phyloP scores from a whole-genome alignment of 139 green algal genomes.

The Yamagishiella unicocca region DNA sequence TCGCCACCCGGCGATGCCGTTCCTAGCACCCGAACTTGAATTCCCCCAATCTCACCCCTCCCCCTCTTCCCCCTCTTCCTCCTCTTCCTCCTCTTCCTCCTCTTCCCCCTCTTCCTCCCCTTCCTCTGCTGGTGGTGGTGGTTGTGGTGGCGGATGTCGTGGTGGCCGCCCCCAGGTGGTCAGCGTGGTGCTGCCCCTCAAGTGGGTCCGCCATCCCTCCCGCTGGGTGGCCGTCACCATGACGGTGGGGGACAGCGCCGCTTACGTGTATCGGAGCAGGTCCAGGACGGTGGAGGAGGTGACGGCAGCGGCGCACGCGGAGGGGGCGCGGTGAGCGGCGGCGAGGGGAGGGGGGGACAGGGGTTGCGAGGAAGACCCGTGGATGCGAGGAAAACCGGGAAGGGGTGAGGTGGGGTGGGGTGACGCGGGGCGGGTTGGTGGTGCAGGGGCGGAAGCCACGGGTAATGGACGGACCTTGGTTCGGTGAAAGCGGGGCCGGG shows the following conservation, averaged over 20 bases:
- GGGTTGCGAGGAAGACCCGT: too few species aligned
- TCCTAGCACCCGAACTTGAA: too few species aligned
- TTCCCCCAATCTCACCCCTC: too few species aligned
- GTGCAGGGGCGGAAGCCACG: too few species aligned
- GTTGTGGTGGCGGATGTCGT: too few species aligned
- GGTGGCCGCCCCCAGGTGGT: too few species aligned
- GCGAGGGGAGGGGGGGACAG: background rate
- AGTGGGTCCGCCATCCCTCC: conserved; percentile 26
- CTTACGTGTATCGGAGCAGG: conserved; percentile 55
- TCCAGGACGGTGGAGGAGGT: conserved; percentile 50
- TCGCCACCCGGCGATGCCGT: too few species aligned
- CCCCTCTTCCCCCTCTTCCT: too few species aligned
- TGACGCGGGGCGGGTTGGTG: background rate
- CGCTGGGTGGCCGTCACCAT: conserved; percentile 52
- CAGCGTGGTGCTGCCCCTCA: conserved; percentile 41
- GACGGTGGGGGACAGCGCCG: conserved; percentile 58
- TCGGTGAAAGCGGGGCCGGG: background rate
- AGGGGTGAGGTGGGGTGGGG: background rate
- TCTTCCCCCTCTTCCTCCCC: too few species aligned
- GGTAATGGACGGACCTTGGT: background rate
- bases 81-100: too few species aligned
- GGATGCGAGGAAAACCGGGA: background rate
- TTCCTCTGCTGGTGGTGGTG: too few species aligned
- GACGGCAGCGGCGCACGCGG: conserved; percentile 36
- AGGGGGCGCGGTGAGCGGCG: background rate